Conservation (phyloP, 1,284 basidiomycete species). For the Ceratobasidium theobromae region DNA sequence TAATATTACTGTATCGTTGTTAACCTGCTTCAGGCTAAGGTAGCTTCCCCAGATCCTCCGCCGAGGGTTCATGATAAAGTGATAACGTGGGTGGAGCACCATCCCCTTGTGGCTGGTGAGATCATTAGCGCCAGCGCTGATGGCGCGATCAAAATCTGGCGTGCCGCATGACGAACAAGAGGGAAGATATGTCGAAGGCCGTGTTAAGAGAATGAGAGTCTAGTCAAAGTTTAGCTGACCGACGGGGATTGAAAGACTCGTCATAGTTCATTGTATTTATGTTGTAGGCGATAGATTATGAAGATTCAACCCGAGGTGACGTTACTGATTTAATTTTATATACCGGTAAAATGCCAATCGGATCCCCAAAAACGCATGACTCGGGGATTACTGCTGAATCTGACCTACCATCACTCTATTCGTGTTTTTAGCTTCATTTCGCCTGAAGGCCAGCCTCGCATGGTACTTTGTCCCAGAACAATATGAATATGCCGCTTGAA, state of each 20-base stretch:
- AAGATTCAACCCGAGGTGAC: too few species aligned
- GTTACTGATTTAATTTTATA: too few species aligned
- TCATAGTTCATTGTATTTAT: too few species aligned
- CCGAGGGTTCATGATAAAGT: slow-evolving; percentile 77
- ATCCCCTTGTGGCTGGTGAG: slow-evolving; percentile 78
- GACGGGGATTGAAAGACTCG: too few species aligned
- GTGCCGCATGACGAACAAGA: neutral
- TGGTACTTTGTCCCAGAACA: too few species aligned
- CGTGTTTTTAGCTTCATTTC: neutral
- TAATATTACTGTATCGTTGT: slow-evolving; percentile 8
- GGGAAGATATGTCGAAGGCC: neutral
- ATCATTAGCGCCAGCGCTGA: slow-evolving; percentile 87
- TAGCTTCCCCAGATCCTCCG: slow-evolving; percentile 62
- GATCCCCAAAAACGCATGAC: too few species aligned
- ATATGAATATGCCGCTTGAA: slow-evolving; percentile 14
- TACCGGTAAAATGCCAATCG: too few species aligned
- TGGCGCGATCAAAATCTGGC: slow-evolving; percentile 82
- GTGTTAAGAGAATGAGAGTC: too few species aligned
- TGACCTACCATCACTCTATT: neutral
- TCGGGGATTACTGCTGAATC: too few species aligned
- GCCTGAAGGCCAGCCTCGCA: too few species aligned
- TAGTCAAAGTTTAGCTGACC: too few species aligned
- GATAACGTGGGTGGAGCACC: slow-evolving; percentile 88
- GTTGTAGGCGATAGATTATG: too few species aligned
- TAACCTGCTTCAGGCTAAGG: neutral